Conservation (phyloP, 192 early-diverging fungal species). For the Gonapodya prolifera region DNA sequence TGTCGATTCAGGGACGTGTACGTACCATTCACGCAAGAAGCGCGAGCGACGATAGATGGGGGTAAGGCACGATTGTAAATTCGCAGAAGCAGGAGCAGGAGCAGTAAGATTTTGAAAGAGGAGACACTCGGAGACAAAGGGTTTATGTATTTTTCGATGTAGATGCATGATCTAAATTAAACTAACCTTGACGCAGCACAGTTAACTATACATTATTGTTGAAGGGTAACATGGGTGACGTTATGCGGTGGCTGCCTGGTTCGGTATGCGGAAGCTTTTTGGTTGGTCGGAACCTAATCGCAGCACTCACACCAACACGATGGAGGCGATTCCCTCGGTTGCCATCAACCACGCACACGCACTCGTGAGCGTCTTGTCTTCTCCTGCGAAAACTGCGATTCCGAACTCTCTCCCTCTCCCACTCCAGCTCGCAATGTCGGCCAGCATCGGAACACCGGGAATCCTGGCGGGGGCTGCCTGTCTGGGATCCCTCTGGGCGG, state of each 20-base stretch:
- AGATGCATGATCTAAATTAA: too few relatives aligned
- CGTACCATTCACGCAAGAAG: neutral
- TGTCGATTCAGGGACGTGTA: neutral
- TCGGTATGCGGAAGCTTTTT: too few relatives aligned
- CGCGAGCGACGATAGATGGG: neutral
- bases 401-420: neutral
- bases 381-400: neutral
- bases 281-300: too few relatives aligned
- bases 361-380: neutral
- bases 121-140: too few relatives aligned
- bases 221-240: too few relatives aligned
- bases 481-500: neutral
- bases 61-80: neutral
- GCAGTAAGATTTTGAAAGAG: too few relatives aligned
- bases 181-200: too few relatives aligned
- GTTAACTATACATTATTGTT: too few relatives aligned
- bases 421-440: neutral
- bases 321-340: neutral
- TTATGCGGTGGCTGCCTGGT: too few relatives aligned
- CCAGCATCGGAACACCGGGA: neutral
- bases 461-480: neutral
- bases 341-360: neutral
- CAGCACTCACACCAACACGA: neutral
- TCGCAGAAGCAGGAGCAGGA: neutral
- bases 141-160: too few relatives aligned